phyloP scores from a whole-genome alignment of 2,329 filamentous ascomycete genomes.

The Elsinoe arachidis region DNA sequence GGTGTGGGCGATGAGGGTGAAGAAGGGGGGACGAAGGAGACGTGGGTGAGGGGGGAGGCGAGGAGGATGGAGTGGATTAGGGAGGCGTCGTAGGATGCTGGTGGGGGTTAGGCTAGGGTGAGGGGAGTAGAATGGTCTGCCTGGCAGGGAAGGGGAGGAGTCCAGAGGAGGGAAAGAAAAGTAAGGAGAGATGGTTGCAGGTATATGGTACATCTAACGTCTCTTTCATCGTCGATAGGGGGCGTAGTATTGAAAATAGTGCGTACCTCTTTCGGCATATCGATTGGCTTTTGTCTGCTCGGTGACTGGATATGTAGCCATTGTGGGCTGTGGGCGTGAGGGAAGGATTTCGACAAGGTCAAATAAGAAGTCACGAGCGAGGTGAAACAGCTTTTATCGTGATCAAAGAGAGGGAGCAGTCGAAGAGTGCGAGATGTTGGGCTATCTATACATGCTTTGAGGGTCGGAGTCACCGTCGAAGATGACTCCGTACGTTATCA shows the following conservation, averaged over 20 bases:
- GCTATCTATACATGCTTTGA: no score
- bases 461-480: background rate
- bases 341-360: background rate
- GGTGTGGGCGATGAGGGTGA: conserved; percentile 47
- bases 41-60: conserved; percentile 62
- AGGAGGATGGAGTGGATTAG: conserved; percentile 72
- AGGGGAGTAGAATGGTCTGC: background rate
- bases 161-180: background rate
- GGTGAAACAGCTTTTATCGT: no score
- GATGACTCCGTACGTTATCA: background rate
- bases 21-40: conserved; percentile 60
- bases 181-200: background rate
- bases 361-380: background rate
- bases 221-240: background rate
- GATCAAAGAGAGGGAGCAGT: no score
- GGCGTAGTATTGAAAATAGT: background rate
- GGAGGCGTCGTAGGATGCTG: conserved; percentile 62
- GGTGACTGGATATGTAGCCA: conserved; percentile 1
- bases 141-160: background rate
- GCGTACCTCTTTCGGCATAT: conserved; percentile 5
- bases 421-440: no score
- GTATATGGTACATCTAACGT: background rate
- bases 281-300: background rate
- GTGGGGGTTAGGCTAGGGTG: conserved; percentile 2
- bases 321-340: background rate